phyloP scores from a whole-genome alignment of 495 filamentous ascomycete genomes.

The Xylaria scruposa region DNA sequence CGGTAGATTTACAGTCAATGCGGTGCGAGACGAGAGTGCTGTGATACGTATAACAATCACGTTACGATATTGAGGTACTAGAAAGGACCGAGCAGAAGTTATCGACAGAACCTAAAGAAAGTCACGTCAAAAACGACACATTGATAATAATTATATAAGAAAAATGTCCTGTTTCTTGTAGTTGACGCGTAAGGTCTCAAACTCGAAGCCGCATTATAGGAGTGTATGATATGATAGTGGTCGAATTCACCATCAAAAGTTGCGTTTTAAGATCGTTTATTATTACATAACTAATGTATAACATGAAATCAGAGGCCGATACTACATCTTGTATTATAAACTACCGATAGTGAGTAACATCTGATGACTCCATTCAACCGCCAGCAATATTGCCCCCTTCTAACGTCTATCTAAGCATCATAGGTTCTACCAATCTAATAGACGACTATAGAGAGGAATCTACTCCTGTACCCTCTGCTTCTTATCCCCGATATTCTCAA shows the following conservation, averaged over 20 bases:
- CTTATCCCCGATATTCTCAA: constrained; percentile 30
- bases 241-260: neutral
- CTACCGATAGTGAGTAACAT: neutral
- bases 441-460: neutral
- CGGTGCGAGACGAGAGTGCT: neutral
- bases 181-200: no score
- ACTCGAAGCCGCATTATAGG: neutral
- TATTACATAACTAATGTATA: no score
- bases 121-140: neutral
- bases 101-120: neutral
- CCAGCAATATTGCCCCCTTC: neutral
- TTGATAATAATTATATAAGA: neutral
- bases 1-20: neutral
- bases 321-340: neutral
- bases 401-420: neutral
- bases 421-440: neutral
- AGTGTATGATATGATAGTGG: neutral
- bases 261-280: no score
- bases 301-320: neutral
- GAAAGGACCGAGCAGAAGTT: neutral
- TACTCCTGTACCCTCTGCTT: constrained; percentile 15
- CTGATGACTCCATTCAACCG: neutral
- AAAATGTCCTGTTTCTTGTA: neutral
- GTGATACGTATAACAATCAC: neutral
- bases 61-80: neutral